Evolutionary conservation across 2,329 filamentous ascomycete genomes (phyloP).

Genomic region (Emmonsiellopsis sp.): DNA sequence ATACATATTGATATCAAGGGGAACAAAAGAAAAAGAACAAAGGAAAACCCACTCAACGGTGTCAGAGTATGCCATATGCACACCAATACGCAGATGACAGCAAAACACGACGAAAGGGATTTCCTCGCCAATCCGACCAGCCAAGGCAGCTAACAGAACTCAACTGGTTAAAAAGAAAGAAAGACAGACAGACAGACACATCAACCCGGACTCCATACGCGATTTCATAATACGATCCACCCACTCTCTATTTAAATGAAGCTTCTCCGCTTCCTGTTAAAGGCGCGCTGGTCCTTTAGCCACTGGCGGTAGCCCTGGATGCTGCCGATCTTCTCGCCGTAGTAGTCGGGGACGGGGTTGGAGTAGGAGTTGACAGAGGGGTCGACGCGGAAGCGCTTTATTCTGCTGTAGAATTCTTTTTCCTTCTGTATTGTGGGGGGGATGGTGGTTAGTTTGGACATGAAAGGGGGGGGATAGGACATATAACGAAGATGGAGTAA

Average conservation of each 20-base stretch:
- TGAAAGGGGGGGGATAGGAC: background rate
- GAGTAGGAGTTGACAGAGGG: constrained; percentile 78
- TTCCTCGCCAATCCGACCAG: too few species aligned
- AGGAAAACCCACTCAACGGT: too few species aligned
- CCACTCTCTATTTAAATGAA: constrained; percentile 19
- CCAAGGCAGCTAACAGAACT: too few species aligned
- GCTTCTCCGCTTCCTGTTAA: constrained; percentile 72
- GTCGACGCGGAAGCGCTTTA: constrained; percentile 88
- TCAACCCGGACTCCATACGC: too few species aligned
- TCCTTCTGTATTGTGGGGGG: constrained; percentile 57
- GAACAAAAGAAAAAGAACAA: too few species aligned
- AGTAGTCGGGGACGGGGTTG: constrained; percentile 95
- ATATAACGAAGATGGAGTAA: background rate
- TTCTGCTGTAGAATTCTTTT: constrained; percentile 81
- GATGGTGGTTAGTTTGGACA: background rate
- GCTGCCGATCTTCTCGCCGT: constrained; percentile 95
- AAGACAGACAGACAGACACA: too few species aligned
- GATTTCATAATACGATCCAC: background rate
- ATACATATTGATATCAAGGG: too few species aligned
- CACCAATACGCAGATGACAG: too few species aligned
- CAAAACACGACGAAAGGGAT: too few species aligned
- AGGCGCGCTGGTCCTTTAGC: constrained; percentile 95
- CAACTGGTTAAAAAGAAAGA: too few species aligned
- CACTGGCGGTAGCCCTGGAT: constrained; percentile 86
- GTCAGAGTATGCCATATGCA: too few species aligned